Conservation (phyloP, 495 filamentous ascomycete genomes). For the Penicillium roqueforti region DNA sequence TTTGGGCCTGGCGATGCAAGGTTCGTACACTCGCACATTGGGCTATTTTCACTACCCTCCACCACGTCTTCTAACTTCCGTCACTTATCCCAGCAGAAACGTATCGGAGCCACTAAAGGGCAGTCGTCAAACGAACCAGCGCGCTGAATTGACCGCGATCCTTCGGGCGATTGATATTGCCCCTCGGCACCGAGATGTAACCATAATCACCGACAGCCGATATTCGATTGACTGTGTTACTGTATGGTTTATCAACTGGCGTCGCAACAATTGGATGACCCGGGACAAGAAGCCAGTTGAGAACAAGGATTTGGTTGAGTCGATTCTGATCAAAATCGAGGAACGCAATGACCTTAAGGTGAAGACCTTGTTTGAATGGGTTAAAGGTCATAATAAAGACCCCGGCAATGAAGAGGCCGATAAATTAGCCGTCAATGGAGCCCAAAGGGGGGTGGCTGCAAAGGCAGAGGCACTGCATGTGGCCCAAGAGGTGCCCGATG, state of each 20-base stretch:
- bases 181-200: conserved; percentile 57
- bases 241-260: conserved; percentile 77
- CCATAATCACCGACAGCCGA: conserved; percentile 76
- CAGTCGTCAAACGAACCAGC: conserved; percentile 81
- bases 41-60: background rate
- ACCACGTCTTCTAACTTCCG: conserved; percentile 21
- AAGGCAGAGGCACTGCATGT: conserved; percentile 28
- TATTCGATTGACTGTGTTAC: conserved; percentile 92
- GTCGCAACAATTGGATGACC: conserved; percentile 73
- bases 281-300: conserved; percentile 64
- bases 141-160: conserved; percentile 88
- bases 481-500: conserved; percentile 27
- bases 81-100: conserved; percentile 57
- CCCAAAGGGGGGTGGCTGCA: conserved; percentile 36
- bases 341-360: conserved; percentile 57
- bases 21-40: conserved; percentile 41
- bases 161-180: conserved; percentile 75
- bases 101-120: conserved; percentile 77
- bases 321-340: conserved; percentile 67
- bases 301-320: conserved; percentile 79
- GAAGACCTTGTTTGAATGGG: conserved; percentile 73
- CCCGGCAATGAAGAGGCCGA: conserved; percentile 79
- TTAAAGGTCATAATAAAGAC: conserved; percentile 73
- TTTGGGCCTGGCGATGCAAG: conserved; percentile 71
- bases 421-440: conserved; percentile 63